Evolutionary conservation across 1,139 yeast species (phyloP).

Genomic region (Pichia sorboxylosa): DNA sequence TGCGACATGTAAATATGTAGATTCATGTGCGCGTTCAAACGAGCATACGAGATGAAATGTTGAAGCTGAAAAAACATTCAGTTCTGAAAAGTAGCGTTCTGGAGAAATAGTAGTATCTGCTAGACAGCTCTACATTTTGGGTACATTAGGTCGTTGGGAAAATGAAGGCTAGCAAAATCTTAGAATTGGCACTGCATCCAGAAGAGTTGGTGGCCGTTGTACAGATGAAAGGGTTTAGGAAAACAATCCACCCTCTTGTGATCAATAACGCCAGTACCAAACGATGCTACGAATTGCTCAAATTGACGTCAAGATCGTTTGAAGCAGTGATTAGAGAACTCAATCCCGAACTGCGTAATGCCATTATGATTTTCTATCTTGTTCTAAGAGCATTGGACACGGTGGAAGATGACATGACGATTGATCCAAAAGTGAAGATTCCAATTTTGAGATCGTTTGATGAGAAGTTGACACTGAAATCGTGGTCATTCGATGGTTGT

Average conservation of each 20-base stretch:
- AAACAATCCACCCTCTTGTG: conserved; percentile 44
- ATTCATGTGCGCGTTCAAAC: no score
- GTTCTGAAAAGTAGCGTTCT: no score
- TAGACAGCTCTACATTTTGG: no score
- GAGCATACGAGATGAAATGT: no score
- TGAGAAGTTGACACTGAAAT: conserved; percentile 45
- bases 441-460: conserved; percentile 65
- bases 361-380: conserved; percentile 73
- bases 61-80: no score
- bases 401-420: conserved; percentile 90
- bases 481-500: conserved; percentile 74
- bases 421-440: conserved; percentile 58
- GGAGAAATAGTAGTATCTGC: no score
- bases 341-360: conserved; percentile 79
- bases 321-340: conserved; percentile 86
- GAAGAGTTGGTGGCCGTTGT: conserved; percentile 57
- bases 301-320: conserved; percentile 75
- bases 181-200: conserved; percentile 59
- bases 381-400: conserved; percentile 89
- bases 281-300: conserved; percentile 61
- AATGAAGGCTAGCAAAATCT: conserved; percentile 25
- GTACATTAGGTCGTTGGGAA: no score
- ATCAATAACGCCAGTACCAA: conserved; percentile 35
- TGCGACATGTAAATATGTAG: no score
- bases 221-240: conserved; percentile 41